Evolutionary conservation across 2,329 filamentous ascomycete species (phyloP), one percentile per base, ranked within the genome.

Genomic region (Xylaria arbuscula): DNA sequence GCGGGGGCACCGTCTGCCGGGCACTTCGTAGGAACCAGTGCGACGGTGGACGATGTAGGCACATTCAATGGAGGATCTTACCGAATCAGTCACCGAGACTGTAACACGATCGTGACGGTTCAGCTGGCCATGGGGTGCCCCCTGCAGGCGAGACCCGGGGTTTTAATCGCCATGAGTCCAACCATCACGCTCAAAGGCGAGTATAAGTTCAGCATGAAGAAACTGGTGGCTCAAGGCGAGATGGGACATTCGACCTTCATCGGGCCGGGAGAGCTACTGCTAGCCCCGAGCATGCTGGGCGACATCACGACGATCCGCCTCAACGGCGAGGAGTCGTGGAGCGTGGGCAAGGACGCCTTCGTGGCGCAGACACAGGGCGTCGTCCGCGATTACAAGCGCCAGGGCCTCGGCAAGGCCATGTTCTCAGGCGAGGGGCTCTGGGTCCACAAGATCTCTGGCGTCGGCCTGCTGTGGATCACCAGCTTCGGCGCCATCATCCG

Each of bases 51-150:
- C 79, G 94, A 97, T 74, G 89, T 97, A 1, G 96, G 96, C n/a
- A 96, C 92, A 0, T 99, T 98, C 84, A 98, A 98, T 78, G 96
- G 96, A 17, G 96, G 96, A 13, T 95, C 92, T 77, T 99, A 95
- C 79, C 88, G 96, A 51, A 94, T 98, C 77, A 96, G 93, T 76
- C 96, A 99, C 78, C 87, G 96, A 24, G 94, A 98, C 79, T 91
- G 89, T 67, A 99, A 98, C 79, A 94, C 92, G 0, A 91, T 98
- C 72, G 81, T 98, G 70, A 98, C 94, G 0, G 81, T 98, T 24
- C 95, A 98, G 79, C 82, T 98, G 54, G 95, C 95, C 13, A 92
- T 96, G 79, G 94, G 94, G 2, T 97, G 93, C 75, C 95, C 95
- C 0, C 80, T 98, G 60, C 86, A 84, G 24, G 93, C 89, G 2